Base-by-base conservation (phyloP, 441 rosid species). In the Manihot esculenta region DNA sequence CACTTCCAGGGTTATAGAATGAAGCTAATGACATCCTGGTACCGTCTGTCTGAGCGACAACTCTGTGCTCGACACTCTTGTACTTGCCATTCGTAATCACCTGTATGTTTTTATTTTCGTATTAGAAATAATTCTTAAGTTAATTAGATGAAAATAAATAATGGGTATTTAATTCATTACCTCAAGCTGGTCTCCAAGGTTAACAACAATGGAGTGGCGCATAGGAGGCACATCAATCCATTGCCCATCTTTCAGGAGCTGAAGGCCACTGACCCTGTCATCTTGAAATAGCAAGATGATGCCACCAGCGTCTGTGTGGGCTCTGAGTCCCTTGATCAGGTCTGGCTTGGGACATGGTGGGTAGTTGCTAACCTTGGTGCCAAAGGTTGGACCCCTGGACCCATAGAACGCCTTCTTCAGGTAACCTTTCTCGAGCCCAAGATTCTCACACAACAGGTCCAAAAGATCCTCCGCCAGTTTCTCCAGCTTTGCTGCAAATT, bases 231-330 rank as follows among this genome's bases (percentile, higher is more conserved):
- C 99, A 70, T 86, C 97, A 45, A 92, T 59, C 99, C 99, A 94
- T 13, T 85, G 55, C 1, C 88, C 99, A 54, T 92, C 91, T 74
- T 94, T 94, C 18, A 94, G 89, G 18, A 94, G 92, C 86, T 94
- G 99, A 58, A 94, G 97, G 72, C 99, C 99, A 33, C 97, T 85
- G 68, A 94, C 97, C 69, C 78, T 81, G 53, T 89, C 91, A 26
- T 94, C 99, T 68, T 94, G 99, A 74, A 94, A 89, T 35, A 92
- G 86, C 63, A 94, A 69, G 69, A 94, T 85, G 82, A 94, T 84
- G 76, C 99, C 99, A 1, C 97, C 97, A 0, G 97, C 99, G 13
- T 94, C 99, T 15, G 99, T 92, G 77, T 94, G 99, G 30, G 97
- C 97, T 0, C 99, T 69, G 57, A 94, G 95, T 0, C 99, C 97